Percentiles rank a stretch among this genome's conserved stretches.
Conservation (phyloP, 2,329 filamentous ascomycete genomes). For the Hymenoscyphus linearis region DNA sequence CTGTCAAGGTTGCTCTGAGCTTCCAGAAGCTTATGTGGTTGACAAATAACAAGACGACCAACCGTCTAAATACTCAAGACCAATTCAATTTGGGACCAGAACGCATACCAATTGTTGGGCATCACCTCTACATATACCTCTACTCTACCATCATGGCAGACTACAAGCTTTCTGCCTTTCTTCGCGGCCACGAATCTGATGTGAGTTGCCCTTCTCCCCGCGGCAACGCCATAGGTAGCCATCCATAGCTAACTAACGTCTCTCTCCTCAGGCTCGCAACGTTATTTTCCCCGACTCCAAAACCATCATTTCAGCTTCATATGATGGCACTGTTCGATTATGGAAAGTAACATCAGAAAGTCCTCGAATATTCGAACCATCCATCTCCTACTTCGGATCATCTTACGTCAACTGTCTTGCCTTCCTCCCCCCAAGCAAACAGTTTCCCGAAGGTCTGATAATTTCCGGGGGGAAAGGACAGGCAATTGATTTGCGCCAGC, state of each 20-base stretch:
- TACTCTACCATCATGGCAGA: constrained; percentile 54
- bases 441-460: constrained; percentile 69
- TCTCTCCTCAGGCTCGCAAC: constrained; percentile 66
- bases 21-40: constrained; percentile 16
- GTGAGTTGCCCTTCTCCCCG: constrained; percentile 46
- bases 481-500: constrained; percentile 83
- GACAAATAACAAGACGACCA: constrained; percentile 10
- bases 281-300: constrained; percentile 72
- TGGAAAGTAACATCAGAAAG: constrained; percentile 67
- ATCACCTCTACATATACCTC: background rate
- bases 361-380: constrained; percentile 69
- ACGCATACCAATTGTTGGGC: background rate
- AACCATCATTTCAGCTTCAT: constrained; percentile 75
- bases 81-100: background rate
- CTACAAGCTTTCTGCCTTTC: constrained; percentile 89
- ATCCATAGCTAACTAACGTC: background rate
- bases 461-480: constrained; percentile 87
- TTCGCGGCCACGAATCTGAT: constrained; percentile 88
- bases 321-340: constrained; percentile 83
- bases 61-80: background rate
- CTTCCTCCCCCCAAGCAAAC: constrained; percentile 64
- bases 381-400: constrained; percentile 72
- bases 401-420: constrained; percentile 85
- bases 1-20: background rate
- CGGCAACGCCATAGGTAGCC: constrained; percentile 6